Percentiles rank a stretch among this genome's conserved stretches.
These are phyloP conservation scores for Uronychia binucleata DNA, from an alignment of 73 alveolate species.

Conservation along the genomic window DNA sequence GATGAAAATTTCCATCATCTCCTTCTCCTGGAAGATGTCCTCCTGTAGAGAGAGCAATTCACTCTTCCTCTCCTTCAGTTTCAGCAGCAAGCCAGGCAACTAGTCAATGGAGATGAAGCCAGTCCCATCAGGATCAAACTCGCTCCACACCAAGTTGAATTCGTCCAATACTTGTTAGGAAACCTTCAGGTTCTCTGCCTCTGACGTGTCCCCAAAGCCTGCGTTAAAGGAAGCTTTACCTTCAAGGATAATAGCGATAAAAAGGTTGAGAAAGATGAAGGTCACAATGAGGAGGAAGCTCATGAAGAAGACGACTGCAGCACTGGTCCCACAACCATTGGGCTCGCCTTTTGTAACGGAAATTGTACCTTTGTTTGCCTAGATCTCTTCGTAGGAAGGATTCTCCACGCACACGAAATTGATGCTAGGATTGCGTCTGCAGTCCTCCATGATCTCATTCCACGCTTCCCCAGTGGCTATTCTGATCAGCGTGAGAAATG, in stretches of 20 bases:
- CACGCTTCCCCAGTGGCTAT: constrained; percentile 91
- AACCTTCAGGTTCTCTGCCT: neutral
- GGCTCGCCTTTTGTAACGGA: too few relatives aligned
- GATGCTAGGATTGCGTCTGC: constrained; percentile 13
- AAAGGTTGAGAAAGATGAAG: constrained; percentile 24
- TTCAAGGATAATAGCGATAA: constrained; percentile 35
- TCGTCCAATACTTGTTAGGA: neutral
- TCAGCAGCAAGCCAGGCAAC: neutral
- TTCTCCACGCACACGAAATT: constrained; percentile 20
- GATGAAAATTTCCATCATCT: neutral
- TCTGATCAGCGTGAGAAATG: constrained; percentile 50
- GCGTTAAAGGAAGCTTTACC: neutral
- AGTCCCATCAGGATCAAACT: constrained; percentile 1
- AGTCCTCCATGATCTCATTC: constrained; percentile 87
- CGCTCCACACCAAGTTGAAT: neutral
- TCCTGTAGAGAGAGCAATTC: neutral
- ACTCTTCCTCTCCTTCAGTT: neutral
- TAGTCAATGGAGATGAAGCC: neutral
- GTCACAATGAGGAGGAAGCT: constrained; percentile 11
- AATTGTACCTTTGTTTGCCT: neutral
- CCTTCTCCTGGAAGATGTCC: neutral
- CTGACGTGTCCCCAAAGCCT: constrained; percentile 10
- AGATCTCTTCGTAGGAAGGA: constrained; percentile 27
- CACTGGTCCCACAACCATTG: constrained; percentile 4
- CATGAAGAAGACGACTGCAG: constrained; percentile 7